These are phyloP conservation scores for Fusarium pininemorale DNA, from an alignment of 2,329 filamentous ascomycete genomes.

Conservation along the genomic window DNA sequence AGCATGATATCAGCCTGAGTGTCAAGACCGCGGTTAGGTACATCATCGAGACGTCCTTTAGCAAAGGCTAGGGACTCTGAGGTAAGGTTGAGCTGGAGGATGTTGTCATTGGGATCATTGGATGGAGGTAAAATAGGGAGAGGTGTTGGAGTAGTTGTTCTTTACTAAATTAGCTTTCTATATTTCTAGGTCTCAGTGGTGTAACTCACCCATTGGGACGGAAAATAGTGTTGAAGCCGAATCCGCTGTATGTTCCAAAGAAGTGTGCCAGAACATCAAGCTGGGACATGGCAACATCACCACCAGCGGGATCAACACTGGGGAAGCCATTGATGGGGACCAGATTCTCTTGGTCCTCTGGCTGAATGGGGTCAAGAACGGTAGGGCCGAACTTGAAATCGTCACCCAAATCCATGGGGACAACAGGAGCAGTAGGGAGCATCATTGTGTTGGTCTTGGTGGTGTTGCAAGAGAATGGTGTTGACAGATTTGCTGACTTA, in stretches of 20 bases:
- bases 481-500: background rate
- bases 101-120: slow-evolving; percentile 38
- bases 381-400: slow-evolving; percentile 29
- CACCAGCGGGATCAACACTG: slow-evolving; percentile 1
- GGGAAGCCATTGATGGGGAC: slow-evolving; percentile 3
- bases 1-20: slow-evolving; percentile 48
- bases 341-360: slow-evolving; percentile 1
- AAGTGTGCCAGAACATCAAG: slow-evolving; percentile 41
- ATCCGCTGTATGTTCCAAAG: slow-evolving; percentile 44
- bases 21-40: slow-evolving; percentile 51
- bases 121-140: slow-evolving; percentile 18
- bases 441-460: background rate
- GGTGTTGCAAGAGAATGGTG: background rate
- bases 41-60: slow-evolving; percentile 41
- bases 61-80: slow-evolving; percentile 47
- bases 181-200: no score
- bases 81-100: slow-evolving; percentile 52
- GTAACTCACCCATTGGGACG: slow-evolving; percentile 41
- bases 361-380: slow-evolving; percentile 21
- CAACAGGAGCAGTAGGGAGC: slow-evolving; percentile 14
- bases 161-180: background rate
- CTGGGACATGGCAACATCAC: slow-evolving; percentile 13
- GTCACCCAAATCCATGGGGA: slow-evolving; percentile 23
- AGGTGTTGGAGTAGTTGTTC: slow-evolving; percentile 31
- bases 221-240: slow-evolving; percentile 52